Conservation (phyloP, 2,329 filamentous ascomycete genomes). For the Pseudogymnoascus sp. region DNA sequence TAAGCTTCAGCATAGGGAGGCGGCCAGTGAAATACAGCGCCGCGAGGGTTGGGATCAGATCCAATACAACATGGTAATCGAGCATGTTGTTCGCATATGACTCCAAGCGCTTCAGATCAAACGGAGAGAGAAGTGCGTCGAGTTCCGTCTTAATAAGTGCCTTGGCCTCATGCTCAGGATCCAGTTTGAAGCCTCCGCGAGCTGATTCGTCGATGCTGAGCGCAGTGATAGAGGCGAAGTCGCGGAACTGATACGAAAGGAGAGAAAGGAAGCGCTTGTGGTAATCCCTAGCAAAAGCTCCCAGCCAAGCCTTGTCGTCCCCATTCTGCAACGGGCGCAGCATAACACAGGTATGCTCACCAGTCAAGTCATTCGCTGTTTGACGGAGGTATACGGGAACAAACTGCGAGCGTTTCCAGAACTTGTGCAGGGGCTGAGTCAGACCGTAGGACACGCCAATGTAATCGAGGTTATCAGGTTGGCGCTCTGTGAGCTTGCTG, state of each 20-base stretch:
- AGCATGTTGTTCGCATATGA: constrained; percentile 95
- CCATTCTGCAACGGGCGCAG: constrained; percentile 63
- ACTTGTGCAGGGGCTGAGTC: constrained; percentile 79
- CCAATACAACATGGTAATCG: constrained; percentile 94
- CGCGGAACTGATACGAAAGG: constrained; percentile 84
- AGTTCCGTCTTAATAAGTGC: constrained; percentile 66
- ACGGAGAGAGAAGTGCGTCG: constrained; percentile 72
- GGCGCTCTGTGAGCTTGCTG: constrained; percentile 74
- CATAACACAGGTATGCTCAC: constrained; percentile 98
- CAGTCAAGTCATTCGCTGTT: constrained; percentile 91
- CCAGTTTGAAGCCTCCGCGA: constrained; percentile 59
- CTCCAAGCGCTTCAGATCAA: constrained; percentile 89
- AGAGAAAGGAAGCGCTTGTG: constrained; percentile 86
- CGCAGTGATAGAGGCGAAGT: constrained; percentile 68
- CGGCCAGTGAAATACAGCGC: constrained; percentile 77
- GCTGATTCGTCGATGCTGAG: constrained; percentile 85
- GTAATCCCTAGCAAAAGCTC: constrained; percentile 86
- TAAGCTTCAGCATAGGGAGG: constrained; percentile 59
- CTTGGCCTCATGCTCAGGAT: constrained; percentile 42
- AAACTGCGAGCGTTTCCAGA: constrained; percentile 88
- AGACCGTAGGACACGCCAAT: constrained; percentile 92
- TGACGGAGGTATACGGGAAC: constrained; percentile 88
- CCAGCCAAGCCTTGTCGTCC: constrained; percentile 70
- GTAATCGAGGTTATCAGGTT: constrained; percentile 76
- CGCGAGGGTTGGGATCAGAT: constrained; percentile 78